phyloP scores from a whole-genome alignment of 257 asterid genomes.

The Sherardia arvensis region DNA sequence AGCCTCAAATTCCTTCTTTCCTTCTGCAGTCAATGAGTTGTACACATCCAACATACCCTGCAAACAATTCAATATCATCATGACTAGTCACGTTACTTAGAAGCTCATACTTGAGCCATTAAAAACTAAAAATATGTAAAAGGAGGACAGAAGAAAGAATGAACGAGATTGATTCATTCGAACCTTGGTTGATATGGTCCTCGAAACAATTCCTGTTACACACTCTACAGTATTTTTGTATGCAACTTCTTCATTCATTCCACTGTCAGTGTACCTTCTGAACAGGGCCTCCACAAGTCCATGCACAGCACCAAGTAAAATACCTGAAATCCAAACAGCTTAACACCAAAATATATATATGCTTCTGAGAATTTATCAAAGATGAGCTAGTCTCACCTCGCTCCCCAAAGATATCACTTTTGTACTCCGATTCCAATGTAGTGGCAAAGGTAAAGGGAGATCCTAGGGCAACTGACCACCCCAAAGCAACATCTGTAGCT shows the following conservation, averaged over 20 bases:
- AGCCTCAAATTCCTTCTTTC: slow-evolving; percentile 66
- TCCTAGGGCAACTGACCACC: slow-evolving; percentile 96
- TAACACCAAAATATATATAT: slow-evolving; percentile 6
- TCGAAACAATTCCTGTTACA: slow-evolving; percentile 77
- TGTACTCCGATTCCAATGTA: slow-evolving; percentile 82
- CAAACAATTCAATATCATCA: slow-evolving; percentile 9
- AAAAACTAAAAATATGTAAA: background rate
- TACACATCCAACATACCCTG: slow-evolving; percentile 96
- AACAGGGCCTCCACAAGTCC: slow-evolving; percentile 88
- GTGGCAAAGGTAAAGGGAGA: slow-evolving; percentile 95
- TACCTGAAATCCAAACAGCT: slow-evolving; percentile 37
- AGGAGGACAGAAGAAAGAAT: too few relatives aligned
- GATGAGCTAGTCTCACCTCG: slow-evolving; percentile 43
- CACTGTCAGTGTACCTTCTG: slow-evolving; percentile 89
- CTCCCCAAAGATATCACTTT: slow-evolving; percentile 94
- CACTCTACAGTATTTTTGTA: slow-evolving; percentile 91
- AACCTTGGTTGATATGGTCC: slow-evolving; percentile 87
- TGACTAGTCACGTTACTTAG: background rate
- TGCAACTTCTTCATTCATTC: slow-evolving; percentile 87
- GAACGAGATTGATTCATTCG: background rate
- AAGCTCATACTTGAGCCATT: background rate
- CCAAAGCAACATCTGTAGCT: slow-evolving; percentile 96
- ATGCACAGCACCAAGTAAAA: slow-evolving; percentile 95
- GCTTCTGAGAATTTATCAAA: background rate
- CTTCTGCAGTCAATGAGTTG: slow-evolving; percentile 64